Evolutionary conservation across 2,329 filamentous ascomycete genomes (phyloP).

Genomic region (Pseudogymnoascus sp.): DNA sequence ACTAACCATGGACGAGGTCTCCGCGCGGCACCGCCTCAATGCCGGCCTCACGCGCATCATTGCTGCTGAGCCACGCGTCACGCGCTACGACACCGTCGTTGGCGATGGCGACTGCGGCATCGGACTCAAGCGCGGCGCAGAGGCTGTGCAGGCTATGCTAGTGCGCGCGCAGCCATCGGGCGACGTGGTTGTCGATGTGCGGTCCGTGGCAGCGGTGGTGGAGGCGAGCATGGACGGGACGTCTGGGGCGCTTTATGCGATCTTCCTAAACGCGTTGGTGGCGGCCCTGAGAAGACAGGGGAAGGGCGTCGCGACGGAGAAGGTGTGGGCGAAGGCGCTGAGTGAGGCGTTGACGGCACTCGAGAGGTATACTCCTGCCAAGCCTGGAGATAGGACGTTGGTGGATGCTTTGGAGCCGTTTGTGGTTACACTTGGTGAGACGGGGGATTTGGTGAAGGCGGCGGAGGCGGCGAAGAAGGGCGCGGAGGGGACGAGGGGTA

Average conservation of each 20-base stretch:
- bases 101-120: constrained; percentile 68
- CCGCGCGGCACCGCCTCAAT: constrained; percentile 46
- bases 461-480: constrained; percentile 68
- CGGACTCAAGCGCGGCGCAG: constrained; percentile 62
- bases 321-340: constrained; percentile 57
- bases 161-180: constrained; percentile 38
- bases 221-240: constrained; percentile 69
- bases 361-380: constrained; percentile 79
- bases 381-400: constrained; percentile 81
- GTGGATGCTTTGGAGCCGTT: constrained; percentile 89
- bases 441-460: constrained; percentile 62
- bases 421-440: constrained; percentile 60
- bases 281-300: constrained; percentile 34
- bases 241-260: constrained; percentile 68
- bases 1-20: constrained; percentile 23
- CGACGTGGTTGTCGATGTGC: constrained; percentile 53
- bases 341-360: constrained; percentile 64
- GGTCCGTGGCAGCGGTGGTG: constrained; percentile 54
- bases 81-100: constrained; percentile 62
- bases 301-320: constrained; percentile 32
- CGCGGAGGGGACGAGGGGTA: constrained; percentile 79
- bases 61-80: constrained; percentile 57
- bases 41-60: constrained; percentile 53
- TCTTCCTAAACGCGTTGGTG: constrained; percentile 66
- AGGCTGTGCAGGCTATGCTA: constrained; percentile 44